Conservation (phyloP, 176 grass and related monocot species). For the Oryza officinalis region DNA sequence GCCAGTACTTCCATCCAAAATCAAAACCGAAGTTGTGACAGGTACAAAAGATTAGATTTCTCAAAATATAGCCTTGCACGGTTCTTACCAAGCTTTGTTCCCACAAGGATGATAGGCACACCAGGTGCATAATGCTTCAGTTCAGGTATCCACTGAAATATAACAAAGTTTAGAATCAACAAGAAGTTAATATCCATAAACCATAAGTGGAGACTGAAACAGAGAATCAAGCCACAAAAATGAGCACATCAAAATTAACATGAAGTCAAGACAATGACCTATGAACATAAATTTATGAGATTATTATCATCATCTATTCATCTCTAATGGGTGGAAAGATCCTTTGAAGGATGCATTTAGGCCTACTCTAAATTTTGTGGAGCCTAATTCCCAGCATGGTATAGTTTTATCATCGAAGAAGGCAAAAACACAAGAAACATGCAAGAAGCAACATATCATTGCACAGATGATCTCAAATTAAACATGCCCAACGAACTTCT, state of each 20-base stretch:
- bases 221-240: background rate
- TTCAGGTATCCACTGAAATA: conserved; percentile 87
- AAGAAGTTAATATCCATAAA: background rate
- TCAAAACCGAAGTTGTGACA: background rate
- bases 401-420: background rate
- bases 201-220: background rate
- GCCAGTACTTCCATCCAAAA: background rate
- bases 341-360: background rate
- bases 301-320: background rate
- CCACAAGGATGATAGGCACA: conserved; percentile 76
- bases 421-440: background rate
- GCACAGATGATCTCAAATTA: background rate
- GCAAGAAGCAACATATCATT: conserved; percentile 5
- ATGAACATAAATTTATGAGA: background rate
- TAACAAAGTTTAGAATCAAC: conserved; percentile 23
- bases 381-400: background rate
- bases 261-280: background rate
- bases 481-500: background rate
- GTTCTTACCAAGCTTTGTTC: conserved; percentile 80
- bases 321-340: background rate
- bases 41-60: background rate
- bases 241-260: background rate
- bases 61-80: background rate
- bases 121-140: conserved; percentile 80
- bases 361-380: background rate